Conservation (phyloP, 768 basidiomycete species). For the Leccinum subgranulosum region DNA sequence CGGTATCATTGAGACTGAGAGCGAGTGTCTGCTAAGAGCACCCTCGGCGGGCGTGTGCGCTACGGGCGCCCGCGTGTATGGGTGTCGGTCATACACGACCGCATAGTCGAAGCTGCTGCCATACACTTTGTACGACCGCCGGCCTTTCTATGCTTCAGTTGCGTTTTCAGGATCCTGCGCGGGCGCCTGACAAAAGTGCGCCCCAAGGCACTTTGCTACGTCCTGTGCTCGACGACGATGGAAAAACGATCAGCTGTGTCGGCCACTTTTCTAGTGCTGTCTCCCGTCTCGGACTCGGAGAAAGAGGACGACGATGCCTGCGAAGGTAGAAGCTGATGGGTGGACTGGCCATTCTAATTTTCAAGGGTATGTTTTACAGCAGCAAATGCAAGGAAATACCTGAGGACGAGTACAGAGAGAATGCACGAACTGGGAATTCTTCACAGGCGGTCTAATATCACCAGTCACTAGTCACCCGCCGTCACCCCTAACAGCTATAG, state of each 20-base stretch:
- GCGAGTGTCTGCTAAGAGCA: too few relatives aligned
- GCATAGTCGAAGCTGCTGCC: neutral
- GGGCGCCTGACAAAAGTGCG: constrained; percentile 5
- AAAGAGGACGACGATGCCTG: constrained; percentile 19
- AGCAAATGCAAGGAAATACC: too few relatives aligned
- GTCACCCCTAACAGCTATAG: neutral
- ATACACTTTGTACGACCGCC: neutral
- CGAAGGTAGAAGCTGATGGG: constrained; percentile 19
- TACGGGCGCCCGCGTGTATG: too few relatives aligned
- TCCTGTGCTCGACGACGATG: constrained; percentile 10
- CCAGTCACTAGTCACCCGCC: too few relatives aligned
- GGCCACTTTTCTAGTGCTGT: constrained; percentile 20
- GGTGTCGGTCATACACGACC: too few relatives aligned
- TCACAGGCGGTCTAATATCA: too few relatives aligned
- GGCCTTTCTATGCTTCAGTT: neutral
- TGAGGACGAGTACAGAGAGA: neutral
- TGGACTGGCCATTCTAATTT: constrained; percentile 5
- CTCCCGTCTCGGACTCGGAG: constrained; percentile 10
- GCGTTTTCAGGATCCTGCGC: neutral
- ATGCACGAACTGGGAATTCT: neutral
- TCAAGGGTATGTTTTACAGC: neutral
- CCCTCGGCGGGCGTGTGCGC: too few relatives aligned
- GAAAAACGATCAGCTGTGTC: constrained; percentile 19
- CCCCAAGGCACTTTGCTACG: neutral
- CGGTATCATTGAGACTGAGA: too few relatives aligned